Percentiles rank a stretch among this genome's conserved stretches.
Evolutionary conservation across 2,329 filamentous ascomycete species (phyloP).

Genomic region (Canariomyces notabilis): DNA sequence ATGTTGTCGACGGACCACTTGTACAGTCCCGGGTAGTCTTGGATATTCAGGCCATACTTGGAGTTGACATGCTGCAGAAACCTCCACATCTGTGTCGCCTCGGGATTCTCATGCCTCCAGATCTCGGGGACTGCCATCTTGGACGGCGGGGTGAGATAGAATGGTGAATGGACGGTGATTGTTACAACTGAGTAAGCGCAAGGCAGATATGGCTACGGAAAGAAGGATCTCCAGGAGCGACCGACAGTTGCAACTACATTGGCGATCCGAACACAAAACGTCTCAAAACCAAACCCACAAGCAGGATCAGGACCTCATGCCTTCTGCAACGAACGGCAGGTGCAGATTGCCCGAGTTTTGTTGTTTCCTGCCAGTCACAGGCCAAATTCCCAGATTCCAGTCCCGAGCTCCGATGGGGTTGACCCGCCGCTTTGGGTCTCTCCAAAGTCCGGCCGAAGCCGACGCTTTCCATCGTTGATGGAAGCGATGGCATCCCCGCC

Average conservation of each 20-base stretch:
- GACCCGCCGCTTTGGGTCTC: not conserved
- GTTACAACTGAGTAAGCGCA: too few species aligned
- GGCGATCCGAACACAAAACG: not conserved
- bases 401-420: slow-evolving; percentile 12
- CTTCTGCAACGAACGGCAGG: not conserved
- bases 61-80: slow-evolving; percentile 67
- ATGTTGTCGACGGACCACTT: slow-evolving; percentile 78
- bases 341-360: slow-evolving; percentile 11
- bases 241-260: not conserved
- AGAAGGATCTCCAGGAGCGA: not conserved
- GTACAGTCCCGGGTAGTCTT: slow-evolving; percentile 70
- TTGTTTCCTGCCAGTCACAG: slow-evolving; percentile 2
- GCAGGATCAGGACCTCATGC: not conserved
- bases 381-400: slow-evolving; percentile 4
- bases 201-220: too few species aligned
- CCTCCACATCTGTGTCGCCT: slow-evolving; percentile 63
- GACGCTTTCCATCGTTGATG: slow-evolving; percentile 22
- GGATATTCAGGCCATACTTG: slow-evolving; percentile 58
- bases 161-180: not conserved
- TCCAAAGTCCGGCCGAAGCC: slow-evolving; percentile 17
- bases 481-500: not conserved
- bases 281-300: too few species aligned
- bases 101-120: slow-evolving; percentile 66
- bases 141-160: not conserved
- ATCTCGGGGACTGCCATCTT: slow-evolving; percentile 43